Percentiles rank a stretch among this genome's conserved stretches.
These are phyloP conservation scores for Pythium dissimile DNA, from an alignment of 352 stramenopile species.

Conservation along the genomic window DNA sequence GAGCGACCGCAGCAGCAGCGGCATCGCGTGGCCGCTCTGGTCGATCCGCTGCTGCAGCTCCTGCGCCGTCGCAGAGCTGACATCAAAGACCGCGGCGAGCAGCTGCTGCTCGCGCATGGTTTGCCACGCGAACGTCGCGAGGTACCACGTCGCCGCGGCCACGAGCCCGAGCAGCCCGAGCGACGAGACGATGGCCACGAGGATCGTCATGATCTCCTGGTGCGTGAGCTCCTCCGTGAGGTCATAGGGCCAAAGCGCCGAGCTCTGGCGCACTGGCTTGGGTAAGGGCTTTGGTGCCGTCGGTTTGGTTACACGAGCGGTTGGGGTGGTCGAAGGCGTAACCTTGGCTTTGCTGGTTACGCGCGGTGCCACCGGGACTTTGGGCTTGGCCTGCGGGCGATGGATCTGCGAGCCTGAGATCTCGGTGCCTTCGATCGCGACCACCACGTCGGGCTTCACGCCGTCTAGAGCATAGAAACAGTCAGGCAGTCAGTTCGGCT, in stretches of 20 bases:
- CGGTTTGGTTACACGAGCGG: not conserved
- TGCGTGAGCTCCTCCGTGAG: constrained; percentile 42
- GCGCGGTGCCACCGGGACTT: not conserved
- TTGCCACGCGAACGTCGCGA: constrained; percentile 42
- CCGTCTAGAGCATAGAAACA: constrained; percentile 28
- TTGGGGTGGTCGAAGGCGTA: not conserved
- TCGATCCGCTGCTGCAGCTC: constrained; percentile 30
- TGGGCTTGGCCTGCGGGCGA: not conserved
- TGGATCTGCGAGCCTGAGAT: constrained; percentile 50
- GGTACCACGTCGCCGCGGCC: constrained; percentile 29
- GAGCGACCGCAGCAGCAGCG: constrained; percentile 43
- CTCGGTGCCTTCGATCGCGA: constrained; percentile 55
- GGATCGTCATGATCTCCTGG: constrained; percentile 55
- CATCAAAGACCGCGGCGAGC: constrained; percentile 38
- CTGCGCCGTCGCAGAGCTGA: constrained; percentile 13
- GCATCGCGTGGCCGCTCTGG: constrained; percentile 32
- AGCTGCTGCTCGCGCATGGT: constrained; percentile 38
- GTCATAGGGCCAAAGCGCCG: constrained; percentile 43
- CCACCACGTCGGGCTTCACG: constrained; percentile 30
- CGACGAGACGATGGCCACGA: constrained; percentile 47
- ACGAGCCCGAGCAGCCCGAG: constrained; percentile 39
- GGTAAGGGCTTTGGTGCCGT: not conserved
- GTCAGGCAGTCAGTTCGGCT: not conserved
- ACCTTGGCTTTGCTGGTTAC: not conserved
- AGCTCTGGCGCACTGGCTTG: constrained; percentile 20